Conservation (phyloP, 257 asterid genomes). For the Buddleja alternifolia region DNA sequence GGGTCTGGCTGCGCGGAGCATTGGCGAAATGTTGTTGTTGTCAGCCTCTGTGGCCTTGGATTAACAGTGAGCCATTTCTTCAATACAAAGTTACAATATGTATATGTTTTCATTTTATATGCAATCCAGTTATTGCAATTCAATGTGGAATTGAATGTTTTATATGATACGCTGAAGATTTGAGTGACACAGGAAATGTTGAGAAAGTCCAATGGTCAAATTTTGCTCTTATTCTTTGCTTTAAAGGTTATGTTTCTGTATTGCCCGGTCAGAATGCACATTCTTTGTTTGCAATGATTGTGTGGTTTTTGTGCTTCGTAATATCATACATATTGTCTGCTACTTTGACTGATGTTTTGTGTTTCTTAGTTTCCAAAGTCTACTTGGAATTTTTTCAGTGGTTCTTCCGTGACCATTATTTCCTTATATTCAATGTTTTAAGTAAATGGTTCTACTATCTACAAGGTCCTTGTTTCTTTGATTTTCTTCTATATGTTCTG, state of each 20-base stretch:
- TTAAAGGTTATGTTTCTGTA: constrained; percentile 5
- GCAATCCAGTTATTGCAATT: background rate
- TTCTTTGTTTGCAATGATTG: constrained; percentile 9
- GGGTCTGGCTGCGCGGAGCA: constrained; percentile 71
- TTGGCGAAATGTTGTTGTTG: constrained; percentile 77
- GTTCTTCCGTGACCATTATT: background rate
- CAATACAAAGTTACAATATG: constrained; percentile 4
- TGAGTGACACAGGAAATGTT: background rate
- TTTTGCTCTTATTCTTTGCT: background rate
- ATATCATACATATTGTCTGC: background rate
- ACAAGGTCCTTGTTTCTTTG: background rate
- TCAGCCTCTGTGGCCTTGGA: constrained; percentile 84
- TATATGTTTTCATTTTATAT: background rate
- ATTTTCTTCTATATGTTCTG: constrained; percentile 8
- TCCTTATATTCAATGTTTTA: background rate
- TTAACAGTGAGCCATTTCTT: constrained; percentile 56
- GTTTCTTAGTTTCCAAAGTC: constrained; percentile 4
- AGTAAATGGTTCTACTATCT: constrained; percentile 12
- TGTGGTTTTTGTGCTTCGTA: constrained; percentile 17
- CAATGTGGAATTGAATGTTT: background rate
- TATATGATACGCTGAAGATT: too few relatives aligned
- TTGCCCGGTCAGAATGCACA: background rate
- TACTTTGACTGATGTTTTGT: constrained; percentile 3
- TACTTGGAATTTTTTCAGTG: background rate
- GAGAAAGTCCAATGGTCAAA: constrained; percentile 15